Evolutionary conservation across 2,329 filamentous ascomycete species (phyloP).

Genomic region (Arthrinium phaeospermum): DNA sequence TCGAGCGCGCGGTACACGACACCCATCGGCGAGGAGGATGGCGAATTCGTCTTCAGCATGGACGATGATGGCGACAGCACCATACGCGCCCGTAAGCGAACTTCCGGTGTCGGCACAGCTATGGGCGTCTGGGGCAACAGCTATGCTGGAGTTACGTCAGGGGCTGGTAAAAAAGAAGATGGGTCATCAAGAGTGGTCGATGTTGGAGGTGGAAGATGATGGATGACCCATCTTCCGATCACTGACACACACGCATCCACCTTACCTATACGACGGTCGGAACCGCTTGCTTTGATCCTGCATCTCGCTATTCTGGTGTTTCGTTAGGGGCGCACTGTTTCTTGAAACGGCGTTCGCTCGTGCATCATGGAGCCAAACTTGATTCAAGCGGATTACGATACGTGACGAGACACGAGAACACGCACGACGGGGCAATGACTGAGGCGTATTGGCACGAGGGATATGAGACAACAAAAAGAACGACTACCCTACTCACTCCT

Average conservation of each 20-base stretch:
- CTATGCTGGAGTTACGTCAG: slow-evolving; percentile 40
- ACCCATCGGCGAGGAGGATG: slow-evolving; percentile 69
- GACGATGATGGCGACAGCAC: slow-evolving; percentile 61
- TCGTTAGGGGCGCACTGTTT: background rate
- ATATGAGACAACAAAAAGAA: background rate
- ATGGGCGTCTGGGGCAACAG: slow-evolving; percentile 38
- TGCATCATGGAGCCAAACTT: background rate
- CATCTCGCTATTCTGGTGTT: background rate
- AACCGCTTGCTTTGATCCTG: background rate
- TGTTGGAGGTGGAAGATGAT: slow-evolving; percentile 9
- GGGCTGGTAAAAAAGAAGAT: slow-evolving; percentile 35
- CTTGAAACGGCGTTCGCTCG: background rate
- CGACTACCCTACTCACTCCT: background rate
- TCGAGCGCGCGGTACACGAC: slow-evolving; percentile 66
- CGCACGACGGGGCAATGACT: background rate
- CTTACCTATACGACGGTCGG: background rate
- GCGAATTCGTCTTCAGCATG: slow-evolving; percentile 70
- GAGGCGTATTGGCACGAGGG: background rate
- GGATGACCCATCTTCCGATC: background rate
- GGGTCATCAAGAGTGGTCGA: background rate
- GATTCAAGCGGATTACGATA: slow-evolving; percentile 11
- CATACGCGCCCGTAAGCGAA: slow-evolving; percentile 54
- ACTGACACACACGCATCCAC: background rate
- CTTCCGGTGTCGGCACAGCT: slow-evolving; percentile 46
- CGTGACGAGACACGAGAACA: slow-evolving; percentile 11